Evolutionary conservation across 2,329 filamentous ascomycete genomes (phyloP).

Genomic region (Trichoderma asperellum): DNA sequence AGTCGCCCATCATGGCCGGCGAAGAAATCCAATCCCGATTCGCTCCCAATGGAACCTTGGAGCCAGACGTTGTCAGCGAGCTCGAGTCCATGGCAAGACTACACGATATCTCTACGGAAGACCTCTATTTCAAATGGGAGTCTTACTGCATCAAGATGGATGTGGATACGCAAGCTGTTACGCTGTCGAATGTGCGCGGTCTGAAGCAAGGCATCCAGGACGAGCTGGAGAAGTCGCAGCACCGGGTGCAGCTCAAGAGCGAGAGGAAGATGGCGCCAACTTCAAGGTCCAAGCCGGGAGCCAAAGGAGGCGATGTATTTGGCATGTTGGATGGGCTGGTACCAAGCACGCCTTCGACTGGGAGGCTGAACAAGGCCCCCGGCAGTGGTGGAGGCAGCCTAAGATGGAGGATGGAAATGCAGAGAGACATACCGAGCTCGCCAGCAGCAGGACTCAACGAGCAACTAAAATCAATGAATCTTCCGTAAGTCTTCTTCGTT

Average conservation of each 20-base stretch:
- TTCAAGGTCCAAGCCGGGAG: slow-evolving; percentile 55
- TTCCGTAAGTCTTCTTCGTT: slow-evolving; percentile 35
- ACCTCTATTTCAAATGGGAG: slow-evolving; percentile 98
- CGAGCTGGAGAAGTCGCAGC: slow-evolving; percentile 74
- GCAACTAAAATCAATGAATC: slow-evolving; percentile 41
- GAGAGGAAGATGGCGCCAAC: slow-evolving; percentile 66
- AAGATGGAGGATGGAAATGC: slow-evolving; percentile 41
- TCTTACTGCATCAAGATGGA: slow-evolving; percentile 97
- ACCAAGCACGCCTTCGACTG: slow-evolving; percentile 61
- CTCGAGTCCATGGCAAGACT: slow-evolving; percentile 84
- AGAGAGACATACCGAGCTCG: slow-evolving; percentile 39
- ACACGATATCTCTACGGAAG: slow-evolving; percentile 78
- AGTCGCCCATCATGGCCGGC: slow-evolving; percentile 42
- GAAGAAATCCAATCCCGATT: slow-evolving; percentile 43
- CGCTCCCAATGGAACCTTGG: slow-evolving; percentile 55
- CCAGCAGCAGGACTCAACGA: slow-evolving; percentile 42
- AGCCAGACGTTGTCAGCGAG: slow-evolving; percentile 78
- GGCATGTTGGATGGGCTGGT: slow-evolving; percentile 78
- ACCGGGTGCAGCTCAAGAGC: slow-evolving; percentile 64
- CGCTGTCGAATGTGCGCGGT: slow-evolving; percentile 70
- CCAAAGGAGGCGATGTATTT: slow-evolving; percentile 71
- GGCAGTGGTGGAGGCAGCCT: slow-evolving; percentile 38
- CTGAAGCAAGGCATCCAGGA: slow-evolving; percentile 91
- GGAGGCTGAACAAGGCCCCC: slow-evolving; percentile 45
- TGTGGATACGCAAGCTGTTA: slow-evolving; percentile 69